These are phyloP conservation scores for Xylariales sp. DNA, from an alignment of 2,329 filamentous ascomycete genomes.

Conservation along the genomic window DNA sequence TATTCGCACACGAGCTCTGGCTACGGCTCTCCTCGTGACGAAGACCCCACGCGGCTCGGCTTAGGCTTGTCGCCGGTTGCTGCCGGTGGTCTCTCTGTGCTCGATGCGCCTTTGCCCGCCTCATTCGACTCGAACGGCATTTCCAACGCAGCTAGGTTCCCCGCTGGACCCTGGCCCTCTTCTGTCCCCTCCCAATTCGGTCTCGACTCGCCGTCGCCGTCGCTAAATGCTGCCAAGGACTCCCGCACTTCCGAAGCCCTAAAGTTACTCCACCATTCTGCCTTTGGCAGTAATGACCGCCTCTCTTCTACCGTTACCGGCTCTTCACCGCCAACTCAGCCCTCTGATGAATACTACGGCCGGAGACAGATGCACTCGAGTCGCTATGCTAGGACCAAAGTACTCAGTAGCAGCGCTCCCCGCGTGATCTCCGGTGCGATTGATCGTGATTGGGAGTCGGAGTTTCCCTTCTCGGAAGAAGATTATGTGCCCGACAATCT, in stretches of 20 bases:
- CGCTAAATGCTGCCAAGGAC: conserved; percentile 72
- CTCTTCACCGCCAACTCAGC: conserved; percentile 50
- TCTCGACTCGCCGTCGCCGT: conserved; percentile 84
- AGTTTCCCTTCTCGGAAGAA: conserved; percentile 83
- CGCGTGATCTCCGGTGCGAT: conserved; percentile 72
- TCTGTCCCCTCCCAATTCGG: conserved; percentile 94
- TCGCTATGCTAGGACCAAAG: conserved; percentile 73
- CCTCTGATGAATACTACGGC: conserved; percentile 71
- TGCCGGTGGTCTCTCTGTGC: conserved; percentile 80
- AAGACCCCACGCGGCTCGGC: conserved; percentile 67
- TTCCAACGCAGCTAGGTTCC: conserved; percentile 87
- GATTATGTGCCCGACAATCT: conserved; percentile 83
- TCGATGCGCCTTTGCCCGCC: conserved; percentile 91
- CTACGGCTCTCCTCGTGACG: conserved; percentile 87
- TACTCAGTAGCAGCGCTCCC: conserved; percentile 76
- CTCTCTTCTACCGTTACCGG: conserved; percentile 61
- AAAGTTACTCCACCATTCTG: conserved; percentile 73
- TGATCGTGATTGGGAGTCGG: conserved; percentile 72
- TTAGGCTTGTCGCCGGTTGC: conserved; percentile 82
- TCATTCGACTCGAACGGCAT: conserved; percentile 98
- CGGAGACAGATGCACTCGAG: conserved; percentile 78
- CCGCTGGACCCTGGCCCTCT: conserved; percentile 83
- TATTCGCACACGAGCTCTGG: conserved; percentile 66
- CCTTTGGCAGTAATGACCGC: conserved; percentile 74
- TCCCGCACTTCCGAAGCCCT: conserved; percentile 71